Evolutionary conservation across 257 asterid genomes (phyloP), one percentile per base, ranked within the genome.

Genomic region (Cruciata laevipes): DNA sequence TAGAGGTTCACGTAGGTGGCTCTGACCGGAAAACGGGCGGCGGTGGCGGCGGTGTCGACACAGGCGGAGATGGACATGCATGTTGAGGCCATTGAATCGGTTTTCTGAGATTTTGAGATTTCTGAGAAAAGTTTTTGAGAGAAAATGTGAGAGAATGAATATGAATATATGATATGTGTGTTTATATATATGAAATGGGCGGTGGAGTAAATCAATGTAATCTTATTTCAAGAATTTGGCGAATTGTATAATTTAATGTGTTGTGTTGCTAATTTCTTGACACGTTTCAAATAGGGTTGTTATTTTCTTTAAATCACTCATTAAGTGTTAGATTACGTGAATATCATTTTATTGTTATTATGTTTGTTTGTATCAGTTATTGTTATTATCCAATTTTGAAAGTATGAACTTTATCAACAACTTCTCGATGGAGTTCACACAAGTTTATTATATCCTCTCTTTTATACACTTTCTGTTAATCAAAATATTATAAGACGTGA

Each of bases 1-100:
- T 88, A 88, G 55, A 86, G 86, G 80, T 78, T 90, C n/a, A 82
- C 82, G 18, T 88, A 86, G 32, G 81, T 86, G 55, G 90, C 95
- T 65, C 95, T 75, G 11, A 84, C 79, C 0, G 97, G 97, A 4
- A 59, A 71, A 37, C 78, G 72, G 3, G 86, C 68, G 55, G 53
- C 53, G 53, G 20, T 4, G 53, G 20, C 47, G 14, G 49, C 55
- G 55, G 55, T 17, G 30, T 90, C 95, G 2, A 77, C 80, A 53
- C 90, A 83, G 56, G 71, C 81, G 33, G 93, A 73, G 71, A 83
- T 83, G 33, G 93, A 73, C 73, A 83, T 85, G 87, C 95, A 90
- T 13, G 73, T 61, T 6, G 85, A 77, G 38, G 83, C 51, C 85
- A 80, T 80, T 14, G 38, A 27, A 42, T 25, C 23, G 24, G 24